These are phyloP conservation scores for Pestalotiopsis sp. DNA, from an alignment of 2,329 filamentous ascomycete species.

Conservation along the genomic window DNA sequence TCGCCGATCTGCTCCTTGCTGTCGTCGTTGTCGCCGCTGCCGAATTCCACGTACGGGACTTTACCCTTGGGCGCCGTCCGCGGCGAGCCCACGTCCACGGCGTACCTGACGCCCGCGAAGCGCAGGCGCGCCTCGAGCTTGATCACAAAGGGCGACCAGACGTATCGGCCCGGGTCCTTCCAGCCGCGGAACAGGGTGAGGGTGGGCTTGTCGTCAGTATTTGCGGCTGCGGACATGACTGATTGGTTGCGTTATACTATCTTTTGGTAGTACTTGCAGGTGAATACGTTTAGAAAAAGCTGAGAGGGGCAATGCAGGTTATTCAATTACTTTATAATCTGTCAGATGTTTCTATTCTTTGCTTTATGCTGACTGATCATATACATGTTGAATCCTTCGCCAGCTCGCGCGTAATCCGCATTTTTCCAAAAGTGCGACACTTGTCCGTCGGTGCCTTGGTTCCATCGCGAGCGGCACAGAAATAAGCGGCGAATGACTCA, in stretches of 20 bases:
- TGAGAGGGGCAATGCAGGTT: neutral
- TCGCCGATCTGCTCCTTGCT: slow-evolving; percentile 43
- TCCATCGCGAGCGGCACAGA: neutral
- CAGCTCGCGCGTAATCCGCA: neutral
- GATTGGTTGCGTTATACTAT: neutral
- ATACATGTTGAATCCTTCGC: neutral
- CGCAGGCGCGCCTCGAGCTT: slow-evolving; percentile 66
- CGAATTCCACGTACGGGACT: slow-evolving; percentile 57
- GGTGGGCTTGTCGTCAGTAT: slow-evolving; percentile 7
- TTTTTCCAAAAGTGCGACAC: neutral
- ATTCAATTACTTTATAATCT: neutral
- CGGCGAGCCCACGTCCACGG: slow-evolving; percentile 44
- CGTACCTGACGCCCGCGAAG: slow-evolving; percentile 51
- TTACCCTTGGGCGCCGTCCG: slow-evolving; percentile 56
- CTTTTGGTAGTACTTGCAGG: neutral
- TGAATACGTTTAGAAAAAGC: neutral
- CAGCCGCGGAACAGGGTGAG: slow-evolving; percentile 55
- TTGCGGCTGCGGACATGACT: neutral
- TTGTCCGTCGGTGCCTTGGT: neutral
- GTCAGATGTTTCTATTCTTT: neutral
- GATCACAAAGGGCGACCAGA: slow-evolving; percentile 64
- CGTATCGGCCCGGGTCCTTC: slow-evolving; percentile 40
- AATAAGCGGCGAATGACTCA: neutral
- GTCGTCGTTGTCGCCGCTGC: neutral
- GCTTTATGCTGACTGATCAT: neutral